phyloP scores from a whole-genome alignment of 2,329 filamentous ascomycete species.

The Venturia asperata region DNA sequence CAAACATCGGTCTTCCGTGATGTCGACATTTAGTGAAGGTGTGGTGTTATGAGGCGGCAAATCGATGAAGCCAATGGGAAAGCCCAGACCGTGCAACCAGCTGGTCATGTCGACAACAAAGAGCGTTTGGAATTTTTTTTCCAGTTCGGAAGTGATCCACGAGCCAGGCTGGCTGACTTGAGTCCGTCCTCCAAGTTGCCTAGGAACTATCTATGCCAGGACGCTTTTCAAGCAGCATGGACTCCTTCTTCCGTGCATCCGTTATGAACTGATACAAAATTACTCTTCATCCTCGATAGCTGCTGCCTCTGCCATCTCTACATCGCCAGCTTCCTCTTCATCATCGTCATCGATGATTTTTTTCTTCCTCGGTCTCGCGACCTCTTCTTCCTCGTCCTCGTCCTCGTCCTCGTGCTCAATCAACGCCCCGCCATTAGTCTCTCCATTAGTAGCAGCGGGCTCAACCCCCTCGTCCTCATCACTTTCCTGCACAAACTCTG shows the following conservation, averaged over 20 bases:
- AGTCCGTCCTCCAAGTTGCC: background rate
- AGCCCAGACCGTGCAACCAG: too few species aligned
- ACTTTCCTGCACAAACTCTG: slow-evolving; percentile 74
- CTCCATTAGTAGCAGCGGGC: slow-evolving; percentile 1
- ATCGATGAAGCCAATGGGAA: too few species aligned
- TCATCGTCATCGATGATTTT: slow-evolving; percentile 32
- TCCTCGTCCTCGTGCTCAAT: slow-evolving; percentile 24
- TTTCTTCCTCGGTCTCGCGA: slow-evolving; percentile 28
- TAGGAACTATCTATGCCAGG: background rate
- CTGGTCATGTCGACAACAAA: too few species aligned
- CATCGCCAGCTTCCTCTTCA: slow-evolving; percentile 24
- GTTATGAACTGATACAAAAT: background rate
- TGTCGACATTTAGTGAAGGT: too few species aligned
- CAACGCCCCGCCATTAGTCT: slow-evolving; percentile 19
- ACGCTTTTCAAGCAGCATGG: background rate
- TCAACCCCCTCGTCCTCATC: slow-evolving; percentile 35
- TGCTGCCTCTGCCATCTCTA: slow-evolving; percentile 1
- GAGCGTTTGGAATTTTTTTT: background rate
- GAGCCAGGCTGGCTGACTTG: background rate
- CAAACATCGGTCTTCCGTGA: too few species aligned
- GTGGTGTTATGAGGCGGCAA: too few species aligned
- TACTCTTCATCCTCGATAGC: background rate
- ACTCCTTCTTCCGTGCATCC: background rate
- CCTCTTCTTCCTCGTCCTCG: slow-evolving; percentile 21
- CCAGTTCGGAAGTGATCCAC: background rate